Conservation (phyloP, 495 filamentous ascomycete species). For the Aspergillus wentii region DNA sequence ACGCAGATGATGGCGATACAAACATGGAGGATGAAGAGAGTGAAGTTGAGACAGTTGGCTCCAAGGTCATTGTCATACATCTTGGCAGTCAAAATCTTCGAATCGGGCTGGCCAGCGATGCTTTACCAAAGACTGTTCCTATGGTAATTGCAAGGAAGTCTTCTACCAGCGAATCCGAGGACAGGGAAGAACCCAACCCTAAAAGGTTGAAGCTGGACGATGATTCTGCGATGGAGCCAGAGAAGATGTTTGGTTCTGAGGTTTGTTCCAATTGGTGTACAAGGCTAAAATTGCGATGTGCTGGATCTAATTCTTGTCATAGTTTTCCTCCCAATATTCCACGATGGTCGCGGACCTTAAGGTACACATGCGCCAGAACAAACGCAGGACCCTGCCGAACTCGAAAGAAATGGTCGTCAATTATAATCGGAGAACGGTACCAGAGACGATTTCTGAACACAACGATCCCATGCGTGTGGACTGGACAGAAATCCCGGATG, state of each 20-base stretch:
- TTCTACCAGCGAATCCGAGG: conserved; percentile 73
- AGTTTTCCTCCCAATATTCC: conserved; percentile 72
- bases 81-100: conserved; percentile 96
- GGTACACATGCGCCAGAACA: conserved; percentile 83
- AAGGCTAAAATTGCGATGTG: background rate
- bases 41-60: conserved; percentile 62
- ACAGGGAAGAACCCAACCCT: conserved; percentile 75
- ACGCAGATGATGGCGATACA: conserved; percentile 57
- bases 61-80: conserved; percentile 93
- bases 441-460: conserved; percentile 85
- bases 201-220: conserved; percentile 78
- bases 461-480: conserved; percentile 90
- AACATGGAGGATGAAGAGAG: conserved; percentile 59
- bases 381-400: conserved; percentile 87
- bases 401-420: conserved; percentile 92
- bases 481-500: conserved; percentile 82
- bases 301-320: conserved; percentile 9
- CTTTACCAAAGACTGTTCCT: conserved; percentile 86
- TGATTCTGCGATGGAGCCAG: conserved; percentile 52
- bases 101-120: conserved; percentile 90
- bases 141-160: conserved; percentile 85
- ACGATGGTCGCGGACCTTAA: conserved; percentile 84
- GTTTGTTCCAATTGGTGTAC: conserved; percentile 35
- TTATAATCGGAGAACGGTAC: conserved; percentile 75
- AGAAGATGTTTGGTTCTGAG: conserved; percentile 81